Percentiles rank a stretch among this genome's conserved stretches.
phyloP scores from a whole-genome alignment of 1,139 yeast genomes.

The Scheffersomyces illinoinensis region DNA sequence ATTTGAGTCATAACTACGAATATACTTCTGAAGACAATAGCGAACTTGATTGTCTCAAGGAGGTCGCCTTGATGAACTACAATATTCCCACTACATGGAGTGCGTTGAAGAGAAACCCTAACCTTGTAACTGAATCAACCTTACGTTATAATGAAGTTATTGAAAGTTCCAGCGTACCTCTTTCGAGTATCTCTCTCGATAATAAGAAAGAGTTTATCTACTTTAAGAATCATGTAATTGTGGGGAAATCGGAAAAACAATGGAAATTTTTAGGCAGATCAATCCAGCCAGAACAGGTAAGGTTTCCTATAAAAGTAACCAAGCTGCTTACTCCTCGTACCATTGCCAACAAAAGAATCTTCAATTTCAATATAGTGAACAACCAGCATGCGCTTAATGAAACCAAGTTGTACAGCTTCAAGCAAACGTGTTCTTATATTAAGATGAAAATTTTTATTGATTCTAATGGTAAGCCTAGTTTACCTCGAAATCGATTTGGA shows the following conservation, averaged over 20 bases:
- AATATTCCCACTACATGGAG: conserved; percentile 28
- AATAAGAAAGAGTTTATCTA: conserved; percentile 20
- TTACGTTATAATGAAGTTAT: conserved; percentile 34
- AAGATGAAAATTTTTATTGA: conserved; percentile 12
- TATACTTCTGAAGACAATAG: conserved; percentile 8
- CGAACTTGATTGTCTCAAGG: conserved; percentile 25
- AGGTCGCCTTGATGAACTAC: conserved; percentile 26
- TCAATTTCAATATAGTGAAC: conserved; percentile 20
- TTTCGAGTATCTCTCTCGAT: conserved; percentile 16
- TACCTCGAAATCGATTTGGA: conserved; percentile 36
- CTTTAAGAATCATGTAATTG: conserved; percentile 24
- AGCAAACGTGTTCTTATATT: conserved; percentile 33
- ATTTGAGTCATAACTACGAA: conserved; percentile 15
- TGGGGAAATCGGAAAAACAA: conserved; percentile 38
- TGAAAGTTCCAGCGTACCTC: conserved; percentile 11
- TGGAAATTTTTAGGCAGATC: conserved; percentile 44
- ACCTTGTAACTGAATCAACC: conserved; percentile 26
- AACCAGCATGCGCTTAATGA: conserved; percentile 21
- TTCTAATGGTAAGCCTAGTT: conserved; percentile 7
- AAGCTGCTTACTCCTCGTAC: conserved; percentile 26
- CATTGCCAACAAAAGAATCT: conserved; percentile 19
- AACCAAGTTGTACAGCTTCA: conserved; percentile 27
- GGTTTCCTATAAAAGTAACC: conserved; percentile 22
- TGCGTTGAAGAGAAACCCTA: conserved; percentile 34
- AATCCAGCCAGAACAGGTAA: conserved; percentile 19